These are phyloP conservation scores for Iberis amara DNA, from an alignment of 441 rosid genomes.

Conservation along the genomic window DNA sequence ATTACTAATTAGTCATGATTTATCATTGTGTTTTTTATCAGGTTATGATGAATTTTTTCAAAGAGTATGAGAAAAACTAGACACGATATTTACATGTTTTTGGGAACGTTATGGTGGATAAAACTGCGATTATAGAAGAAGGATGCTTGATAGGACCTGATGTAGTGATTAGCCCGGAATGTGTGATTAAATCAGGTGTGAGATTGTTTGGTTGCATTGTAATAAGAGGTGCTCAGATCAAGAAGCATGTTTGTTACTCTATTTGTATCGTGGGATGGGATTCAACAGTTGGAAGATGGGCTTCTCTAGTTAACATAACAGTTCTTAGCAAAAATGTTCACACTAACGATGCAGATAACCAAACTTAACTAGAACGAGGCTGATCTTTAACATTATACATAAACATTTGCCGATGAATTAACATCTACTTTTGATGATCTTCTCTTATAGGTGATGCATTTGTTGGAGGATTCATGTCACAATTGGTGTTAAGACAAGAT, in stretches of 20 bases:
- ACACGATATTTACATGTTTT: conserved; percentile 36
- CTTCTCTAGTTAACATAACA: conserved; percentile 85
- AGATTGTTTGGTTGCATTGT: conserved; percentile 86
- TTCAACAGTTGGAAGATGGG: conserved; percentile 92
- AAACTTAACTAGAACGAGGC: too few species aligned
- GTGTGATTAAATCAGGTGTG: conserved; percentile 82
- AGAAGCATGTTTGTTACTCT: conserved; percentile 84
- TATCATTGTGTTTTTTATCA: neutral
- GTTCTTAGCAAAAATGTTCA: conserved; percentile 90
- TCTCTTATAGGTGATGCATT: too few species aligned
- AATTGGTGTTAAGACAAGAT: too few species aligned
- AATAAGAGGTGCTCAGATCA: conserved; percentile 86
- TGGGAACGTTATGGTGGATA: conserved; percentile 81
- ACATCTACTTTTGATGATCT: too few species aligned
- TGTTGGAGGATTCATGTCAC: too few species aligned
- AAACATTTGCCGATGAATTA: too few species aligned
- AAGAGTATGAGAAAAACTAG: conserved; percentile 64
- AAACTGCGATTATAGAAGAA: conserved; percentile 79
- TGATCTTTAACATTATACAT: too few species aligned
- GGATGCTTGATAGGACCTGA: conserved; percentile 92
- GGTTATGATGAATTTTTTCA: conserved; percentile 49
- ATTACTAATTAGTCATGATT: neutral
- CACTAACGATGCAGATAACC: too few species aligned
- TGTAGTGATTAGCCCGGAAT: conserved; percentile 86
- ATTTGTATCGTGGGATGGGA: conserved; percentile 95